These are phyloP conservation scores for Endocalyx cinctus DNA, from an alignment of 2,329 filamentous ascomycete genomes.

Conservation along the genomic window DNA sequence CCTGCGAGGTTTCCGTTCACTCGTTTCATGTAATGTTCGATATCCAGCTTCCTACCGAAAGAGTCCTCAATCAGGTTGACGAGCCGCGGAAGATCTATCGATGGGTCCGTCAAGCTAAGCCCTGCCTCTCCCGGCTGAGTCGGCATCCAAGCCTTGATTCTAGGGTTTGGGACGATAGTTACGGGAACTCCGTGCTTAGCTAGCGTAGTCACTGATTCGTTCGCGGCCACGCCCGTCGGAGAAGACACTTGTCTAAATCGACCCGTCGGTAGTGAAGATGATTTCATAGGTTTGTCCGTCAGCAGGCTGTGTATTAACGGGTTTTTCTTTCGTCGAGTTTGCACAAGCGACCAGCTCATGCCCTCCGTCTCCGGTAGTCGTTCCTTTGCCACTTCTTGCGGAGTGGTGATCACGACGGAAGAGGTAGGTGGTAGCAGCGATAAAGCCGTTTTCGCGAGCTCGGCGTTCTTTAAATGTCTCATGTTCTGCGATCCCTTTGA, in stretches of 20 bases:
- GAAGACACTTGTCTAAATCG: slow-evolving; percentile 45
- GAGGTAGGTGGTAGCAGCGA: slow-evolving; percentile 76
- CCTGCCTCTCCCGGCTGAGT: slow-evolving; percentile 54
- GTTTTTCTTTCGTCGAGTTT: slow-evolving; percentile 58
- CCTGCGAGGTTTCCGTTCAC: slow-evolving; percentile 79
- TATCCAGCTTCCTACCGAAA: slow-evolving; percentile 79
- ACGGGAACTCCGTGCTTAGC: slow-evolving; percentile 89
- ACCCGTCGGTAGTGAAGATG: slow-evolving; percentile 78
- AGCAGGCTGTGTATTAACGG: slow-evolving; percentile 92
- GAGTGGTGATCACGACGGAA: slow-evolving; percentile 85
- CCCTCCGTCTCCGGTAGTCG: slow-evolving; percentile 42
- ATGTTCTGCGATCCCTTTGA: slow-evolving; percentile 27
- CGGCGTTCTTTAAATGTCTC: slow-evolving; percentile 62
- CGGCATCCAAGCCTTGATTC: slow-evolving; percentile 61
- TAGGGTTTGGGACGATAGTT: slow-evolving; percentile 72
- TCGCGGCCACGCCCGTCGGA: slow-evolving; percentile 28
- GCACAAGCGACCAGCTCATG: slow-evolving; percentile 47
- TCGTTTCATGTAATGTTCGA: slow-evolving; percentile 76
- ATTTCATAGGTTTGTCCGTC: slow-evolving; percentile 89
- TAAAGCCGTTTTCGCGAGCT: slow-evolving; percentile 65
- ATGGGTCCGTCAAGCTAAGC: slow-evolving; percentile 70
- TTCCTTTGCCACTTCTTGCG: slow-evolving; percentile 67
- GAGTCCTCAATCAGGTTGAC: slow-evolving; percentile 90
- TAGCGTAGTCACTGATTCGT: slow-evolving; percentile 63
- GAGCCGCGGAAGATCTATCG: slow-evolving; percentile 77